Base-by-base conservation (phyloP, 768 basidiomycete species). In the Amanita thiersii region DNA sequence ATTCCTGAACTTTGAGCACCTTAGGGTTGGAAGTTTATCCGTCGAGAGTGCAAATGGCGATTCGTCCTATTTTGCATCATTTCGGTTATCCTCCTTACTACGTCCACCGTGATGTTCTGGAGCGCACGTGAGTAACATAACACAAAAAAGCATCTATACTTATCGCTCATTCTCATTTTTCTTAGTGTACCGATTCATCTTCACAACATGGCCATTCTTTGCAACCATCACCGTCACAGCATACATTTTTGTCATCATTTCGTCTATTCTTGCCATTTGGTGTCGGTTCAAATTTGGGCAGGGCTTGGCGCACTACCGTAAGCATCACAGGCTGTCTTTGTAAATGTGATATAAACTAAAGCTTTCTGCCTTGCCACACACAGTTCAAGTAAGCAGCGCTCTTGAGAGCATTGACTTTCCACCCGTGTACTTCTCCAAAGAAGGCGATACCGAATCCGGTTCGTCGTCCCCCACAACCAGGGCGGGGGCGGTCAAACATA, bases 211-310 rank as follows among this genome's bases (percentile, higher is more conserved):
- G 67, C 55, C 62, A 4, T 74, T 73, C 51, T 75, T 76, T 41
- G 65, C 70, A 3, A 67, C 66, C 4, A 56, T 76, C 23, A 63
- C 68, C 7, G 52, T 66, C 15, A 64, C 66, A 3, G 54, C 72
- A 0, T 71, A 68, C 46, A 37, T 66, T 18, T 53, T 75, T 11
- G 54, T 68, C 23, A 51, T 73, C 5, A 47, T 57, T 5, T 69
- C 71, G 3, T 58, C 63, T n/a, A 44, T 60, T 21, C 47, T 77
- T 7, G 73, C 67, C 5, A 33, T 75, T 32, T 34, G 70, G n/a
- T 77, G 75, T 53, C 62, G 73, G 39, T 43, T 68, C 20, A 68
- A 76, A 48, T 79, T 77, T 50, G 75, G 71, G 7, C 71, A 66
- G 50, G 77, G 75, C 1, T 61, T 77, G 7, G 64, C 65, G 3